Evolutionary conservation across 805 yeast species (phyloP).

Genomic region (Candida maris): DNA sequence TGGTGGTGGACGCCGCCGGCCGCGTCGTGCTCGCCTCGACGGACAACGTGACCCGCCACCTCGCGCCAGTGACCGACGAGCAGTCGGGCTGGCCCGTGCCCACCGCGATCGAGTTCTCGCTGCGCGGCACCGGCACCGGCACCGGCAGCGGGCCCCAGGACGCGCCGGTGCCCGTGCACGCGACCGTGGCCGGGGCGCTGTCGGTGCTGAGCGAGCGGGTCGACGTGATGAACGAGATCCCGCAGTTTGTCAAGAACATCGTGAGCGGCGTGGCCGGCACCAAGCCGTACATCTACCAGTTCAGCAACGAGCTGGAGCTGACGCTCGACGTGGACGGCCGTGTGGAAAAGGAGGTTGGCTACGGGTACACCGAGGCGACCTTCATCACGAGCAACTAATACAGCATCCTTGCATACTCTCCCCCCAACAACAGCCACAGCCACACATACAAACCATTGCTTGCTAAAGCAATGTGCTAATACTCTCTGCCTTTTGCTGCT

Average conservation of each 20-base stretch:
- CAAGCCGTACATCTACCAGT: conserved; percentile 95
- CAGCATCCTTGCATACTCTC: conserved; percentile 1
- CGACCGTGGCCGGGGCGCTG: conserved; percentile 58
- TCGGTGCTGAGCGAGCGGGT: conserved; percentile 74
- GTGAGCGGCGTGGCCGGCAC: conserved; percentile 95
- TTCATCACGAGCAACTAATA: conserved; percentile 49
- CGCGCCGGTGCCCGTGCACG: conserved; percentile 38
- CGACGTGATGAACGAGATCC: conserved; percentile 97
- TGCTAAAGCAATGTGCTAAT: too few species aligned
- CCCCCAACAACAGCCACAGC: too few species aligned
- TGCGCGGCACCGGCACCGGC: conserved; percentile 18
- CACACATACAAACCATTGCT: too few species aligned
- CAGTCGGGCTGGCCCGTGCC: conserved; percentile 95
- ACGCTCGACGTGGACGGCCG: conserved; percentile 39
- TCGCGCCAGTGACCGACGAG: conserved; percentile 55
- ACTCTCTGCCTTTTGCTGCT: too few species aligned
- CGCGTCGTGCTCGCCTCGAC: conserved; percentile 59
- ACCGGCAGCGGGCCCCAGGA: conserved; percentile 35
- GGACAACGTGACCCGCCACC: conserved; percentile 61
- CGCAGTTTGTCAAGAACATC: conserved; percentile 86
- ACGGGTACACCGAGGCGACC: conserved; percentile 76
- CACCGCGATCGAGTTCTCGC: conserved; percentile 55
- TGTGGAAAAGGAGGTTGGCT: conserved; percentile 51
- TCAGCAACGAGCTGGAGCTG: conserved; percentile 53
- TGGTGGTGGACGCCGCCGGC: conserved; percentile 61